Conservation (phyloP, 176 grass and related monocot genomes). For the Puccinellia tenuiflora region DNA sequence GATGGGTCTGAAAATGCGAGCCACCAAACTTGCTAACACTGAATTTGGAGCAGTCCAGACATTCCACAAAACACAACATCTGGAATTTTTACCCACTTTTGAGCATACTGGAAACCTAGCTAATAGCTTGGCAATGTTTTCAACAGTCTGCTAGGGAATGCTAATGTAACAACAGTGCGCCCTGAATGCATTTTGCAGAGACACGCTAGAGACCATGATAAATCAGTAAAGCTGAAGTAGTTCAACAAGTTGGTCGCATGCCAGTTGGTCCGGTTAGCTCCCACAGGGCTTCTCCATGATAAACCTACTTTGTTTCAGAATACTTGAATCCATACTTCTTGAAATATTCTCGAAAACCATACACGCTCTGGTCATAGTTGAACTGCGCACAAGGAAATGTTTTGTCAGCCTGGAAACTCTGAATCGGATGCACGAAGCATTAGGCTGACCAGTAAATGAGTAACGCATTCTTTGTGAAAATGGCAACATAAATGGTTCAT, state of each 20-base stretch:
- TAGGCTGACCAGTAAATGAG: not conserved
- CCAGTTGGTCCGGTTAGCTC: not conserved
- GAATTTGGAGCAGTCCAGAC: not conserved
- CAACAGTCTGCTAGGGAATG: not conserved
- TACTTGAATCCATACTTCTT: conserved; percentile 68
- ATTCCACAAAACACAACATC: not conserved
- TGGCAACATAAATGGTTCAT: not conserved
- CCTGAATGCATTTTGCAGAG: not conserved
- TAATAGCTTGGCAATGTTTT: not conserved
- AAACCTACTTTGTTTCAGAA: conserved; percentile 39
- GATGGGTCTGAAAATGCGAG: not conserved
- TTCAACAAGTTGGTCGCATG: not conserved
- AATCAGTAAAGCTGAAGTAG: not conserved
- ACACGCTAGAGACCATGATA: not conserved
- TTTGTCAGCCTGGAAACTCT: not conserved
- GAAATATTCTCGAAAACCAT: conserved; percentile 82
- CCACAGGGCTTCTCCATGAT: not conserved
- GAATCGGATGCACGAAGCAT: not conserved
- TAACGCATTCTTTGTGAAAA: not conserved
- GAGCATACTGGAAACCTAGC: not conserved
- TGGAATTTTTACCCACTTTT: not conserved
- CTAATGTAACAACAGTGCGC: not conserved
- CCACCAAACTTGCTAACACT: not conserved
- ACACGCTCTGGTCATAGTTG: conserved; percentile 77
- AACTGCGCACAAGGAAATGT: conserved; percentile 38